A percentile compares a stretch with the other conserved stretches of the same genome.
Evolutionary conservation across 106 monocot species (phyloP).

Genomic region (Allium fistulosum): DNA sequence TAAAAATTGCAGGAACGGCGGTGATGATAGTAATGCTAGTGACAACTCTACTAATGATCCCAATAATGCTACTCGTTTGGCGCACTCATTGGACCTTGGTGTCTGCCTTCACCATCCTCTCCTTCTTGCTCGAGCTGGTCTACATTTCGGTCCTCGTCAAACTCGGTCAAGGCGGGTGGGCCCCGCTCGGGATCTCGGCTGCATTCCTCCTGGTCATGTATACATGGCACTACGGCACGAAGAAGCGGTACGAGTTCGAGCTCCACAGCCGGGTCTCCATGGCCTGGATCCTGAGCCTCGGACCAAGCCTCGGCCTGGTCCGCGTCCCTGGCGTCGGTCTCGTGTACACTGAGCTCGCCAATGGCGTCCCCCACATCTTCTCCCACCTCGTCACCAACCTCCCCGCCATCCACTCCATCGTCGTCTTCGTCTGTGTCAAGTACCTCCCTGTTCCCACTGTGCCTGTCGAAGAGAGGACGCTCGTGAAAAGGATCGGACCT

Average conservation of each 20-base stretch:
- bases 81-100: conserved; percentile 83
- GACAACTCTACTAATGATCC: conserved; percentile 80
- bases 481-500: conserved; percentile 76
- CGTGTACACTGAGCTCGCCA: conserved; percentile 76
- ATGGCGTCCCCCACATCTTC: conserved; percentile 83
- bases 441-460: conserved; percentile 79
- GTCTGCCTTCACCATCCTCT: conserved; percentile 41
- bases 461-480: conserved; percentile 57
- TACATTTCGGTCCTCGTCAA: conserved; percentile 78
- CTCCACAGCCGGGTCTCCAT: conserved; percentile 76
- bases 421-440: conserved; percentile 77
- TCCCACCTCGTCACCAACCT: conserved; percentile 90
- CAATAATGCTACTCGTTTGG: conserved; percentile 88
- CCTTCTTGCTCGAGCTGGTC: conserved; percentile 61
- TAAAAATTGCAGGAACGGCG: conserved; percentile 48
- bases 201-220: conserved; percentile 71
- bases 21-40: conserved; percentile 90
- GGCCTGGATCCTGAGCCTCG: conserved; percentile 87
- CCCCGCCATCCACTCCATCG: conserved; percentile 77
- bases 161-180: conserved; percentile 88
- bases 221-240: conserved; percentile 75
- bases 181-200: conserved; percentile 63
- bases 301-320: conserved; percentile 80
- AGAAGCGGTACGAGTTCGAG: conserved; percentile 80
- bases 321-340: conserved; percentile 82